Evolutionary conservation across 495 filamentous ascomycete genomes (phyloP), one percentile per base, ranked within the genome.

Genomic region (Hypoxylon crocopeplum): DNA sequence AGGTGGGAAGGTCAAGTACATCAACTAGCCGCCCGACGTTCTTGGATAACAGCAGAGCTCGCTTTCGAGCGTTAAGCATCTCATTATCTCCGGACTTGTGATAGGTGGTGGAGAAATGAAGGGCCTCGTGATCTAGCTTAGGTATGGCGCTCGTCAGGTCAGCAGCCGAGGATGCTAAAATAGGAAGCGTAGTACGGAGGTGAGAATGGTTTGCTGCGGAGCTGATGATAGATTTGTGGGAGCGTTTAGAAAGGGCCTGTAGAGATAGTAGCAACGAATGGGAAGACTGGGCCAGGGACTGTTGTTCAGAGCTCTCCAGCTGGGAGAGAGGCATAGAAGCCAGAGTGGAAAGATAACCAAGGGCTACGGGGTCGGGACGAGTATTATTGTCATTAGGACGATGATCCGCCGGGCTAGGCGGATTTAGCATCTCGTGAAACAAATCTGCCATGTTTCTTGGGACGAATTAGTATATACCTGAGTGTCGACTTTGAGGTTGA

Each of bases 1-100:
- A 76, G 1, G 89, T 88, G 2, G 95, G 95, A 15, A 99, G 83
- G 59, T 97, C 92, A 15, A 99, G 81, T 20, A 99, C 88, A 68
- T 97, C 93, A 16, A 92, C 88, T 12, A 98, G 76, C 45, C 92
- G 81, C 65, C 97, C 93, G 15, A 96, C 86, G 67, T 98, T 98
- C 38, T 89, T 82, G 2, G 89, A 84, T 34, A 99, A 81, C n/a
- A 96, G 82, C 68, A 97, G 82, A 2, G 91, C 90, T 69, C 88
- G 88, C 62, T 88, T 89, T 54, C 94, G 85, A 32, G 87, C 77
- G 51, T 87, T 87, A 7, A 98, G 78, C 0, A 90, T 75, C 3
- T 84, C 81, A 62, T 71, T 79, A 68, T 95, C 94, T 25, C 84
- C 82, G 45, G 77, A 81, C 58, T 85, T 87, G 75, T 84, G 88